Percentiles rank a stretch among this genome's conserved stretches.
Evolutionary conservation across 2,329 filamentous ascomycete genomes (phyloP).

Genomic region (Fusarium longipes): DNA sequence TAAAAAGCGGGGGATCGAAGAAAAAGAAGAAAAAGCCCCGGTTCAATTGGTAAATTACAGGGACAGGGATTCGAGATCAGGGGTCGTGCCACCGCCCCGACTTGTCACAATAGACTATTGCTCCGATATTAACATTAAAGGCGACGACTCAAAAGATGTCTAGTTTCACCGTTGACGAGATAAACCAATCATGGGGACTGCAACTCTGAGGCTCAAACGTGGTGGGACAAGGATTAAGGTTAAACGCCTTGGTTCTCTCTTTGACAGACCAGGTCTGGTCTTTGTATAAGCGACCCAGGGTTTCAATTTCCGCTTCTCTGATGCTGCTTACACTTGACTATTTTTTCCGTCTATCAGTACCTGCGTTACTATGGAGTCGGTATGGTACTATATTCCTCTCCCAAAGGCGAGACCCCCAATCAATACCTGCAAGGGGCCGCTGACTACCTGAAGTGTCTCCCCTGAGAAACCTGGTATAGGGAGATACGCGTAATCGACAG

Average conservation of each 20-base stretch:
- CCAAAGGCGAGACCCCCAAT: conserved; percentile 16
- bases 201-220: conserved; percentile 40
- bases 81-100: not conserved
- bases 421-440: conserved; percentile 10
- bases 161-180: conserved; percentile 28
- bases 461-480: not conserved
- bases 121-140: conserved; percentile 35
- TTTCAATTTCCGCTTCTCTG: conserved; percentile 32
- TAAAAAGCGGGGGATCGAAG: conserved; percentile 2
- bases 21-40: conserved; percentile 6
- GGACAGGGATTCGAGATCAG: not conserved
- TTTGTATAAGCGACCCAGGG: conserved; percentile 11
- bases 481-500: not conserved
- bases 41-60: not conserved
- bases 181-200: conserved; percentile 24
- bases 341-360: conserved; percentile 43
- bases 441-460: not conserved
- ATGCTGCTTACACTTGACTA: conserved; percentile 4
- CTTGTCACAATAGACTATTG: conserved; percentile 7
- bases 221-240: conserved; percentile 10
- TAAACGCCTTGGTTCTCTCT: conserved; percentile 13
- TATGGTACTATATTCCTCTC: too few species aligned
- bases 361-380: conserved; percentile 27
- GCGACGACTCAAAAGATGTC: not conserved
- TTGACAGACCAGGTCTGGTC: conserved; percentile 26